Evolutionary conservation across 1,139 yeast genomes (phyloP).

Genomic region (Martiniozyma asiatica): DNA sequence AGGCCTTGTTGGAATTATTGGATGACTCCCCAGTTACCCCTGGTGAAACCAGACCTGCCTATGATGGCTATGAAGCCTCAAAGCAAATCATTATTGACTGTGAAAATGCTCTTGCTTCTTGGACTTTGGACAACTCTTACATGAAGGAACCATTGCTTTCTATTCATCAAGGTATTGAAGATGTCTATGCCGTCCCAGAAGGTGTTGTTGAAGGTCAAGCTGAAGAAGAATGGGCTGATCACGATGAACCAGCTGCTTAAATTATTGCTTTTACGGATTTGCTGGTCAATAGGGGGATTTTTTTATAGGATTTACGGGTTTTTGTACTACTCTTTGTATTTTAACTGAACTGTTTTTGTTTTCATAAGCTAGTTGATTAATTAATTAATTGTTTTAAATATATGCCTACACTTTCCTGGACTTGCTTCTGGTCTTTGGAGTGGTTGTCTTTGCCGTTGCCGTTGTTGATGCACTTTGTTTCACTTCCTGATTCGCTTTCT

Average conservation of each 20-base stretch:
- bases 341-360: too few species aligned
- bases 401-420: too few species aligned
- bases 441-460: too few species aligned
- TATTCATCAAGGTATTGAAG: conserved; percentile 59
- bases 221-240: conserved; percentile 22
- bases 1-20: conserved; percentile 68
- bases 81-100: conserved; percentile 80
- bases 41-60: conserved; percentile 83
- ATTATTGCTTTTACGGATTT: too few species aligned
- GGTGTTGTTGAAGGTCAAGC: conserved; percentile 16
- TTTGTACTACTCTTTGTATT: too few species aligned
- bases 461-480: neutral
- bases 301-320: too few species aligned
- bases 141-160: conserved; percentile 75
- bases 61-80: conserved; percentile 80
- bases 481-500: neutral
- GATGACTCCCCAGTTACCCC: conserved; percentile 84
- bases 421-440: too few species aligned
- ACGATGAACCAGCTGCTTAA: conserved; percentile 10
- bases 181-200: conserved; percentile 39
- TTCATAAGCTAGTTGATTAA: too few species aligned
- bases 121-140: conserved; percentile 81
- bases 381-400: too few species aligned
- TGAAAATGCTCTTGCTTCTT: conserved; percentile 69
- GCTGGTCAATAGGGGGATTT: too few species aligned